Evolutionary conservation across 306 rosid species (phyloP), one percentile per base, ranked within the genome.

Genomic region (Prunus davidiana): DNA sequence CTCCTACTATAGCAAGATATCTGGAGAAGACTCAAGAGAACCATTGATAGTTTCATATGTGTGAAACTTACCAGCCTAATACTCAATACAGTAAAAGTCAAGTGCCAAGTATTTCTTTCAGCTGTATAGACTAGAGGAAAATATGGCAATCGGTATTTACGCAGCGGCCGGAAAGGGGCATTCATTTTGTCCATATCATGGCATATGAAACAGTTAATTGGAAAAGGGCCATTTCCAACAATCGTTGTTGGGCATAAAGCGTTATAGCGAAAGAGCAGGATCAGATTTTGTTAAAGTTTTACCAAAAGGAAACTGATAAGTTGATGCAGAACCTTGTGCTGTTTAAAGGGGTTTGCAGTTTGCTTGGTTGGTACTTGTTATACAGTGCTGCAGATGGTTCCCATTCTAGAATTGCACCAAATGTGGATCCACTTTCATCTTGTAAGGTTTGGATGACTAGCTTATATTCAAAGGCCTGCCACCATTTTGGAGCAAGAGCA

Each of bases 401-500:
- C 98, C 98, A 94, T 75, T 91, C 97, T 11, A 94, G 82, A 73
- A 91, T 67, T 38, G 97, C 96, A 3, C 98, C 98, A 24, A 91
- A 94, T 68, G 92, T 88, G 54, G 98, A 94, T 38, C 94, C 91
- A 72, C 97, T 85, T 77, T 87, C 91, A 43, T 94, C 97, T 47
- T 89, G 73, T 28, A 94, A 52, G 45, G 88, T 90, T 79, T 89
- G 70, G 30, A 38, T 38, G 43, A 79, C 67, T 64, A 90, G 88
- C 84, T 88, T 92, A 90, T 87, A 94, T 76, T 94, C 87, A 73
- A 94, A 92, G 55, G 97, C 95, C 24, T 86, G 87, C 97, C 96
- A 94, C 97, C 97, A 94, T 73, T 94, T 91, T 15, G 96, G 91
- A 74, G 98, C 97, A 50, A 90, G 88, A 71, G 89, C 91, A 77